These are phyloP conservation scores for Nidularia pulvinata DNA, from an alignment of 768 basidiomycete species.

Conservation along the genomic window DNA sequence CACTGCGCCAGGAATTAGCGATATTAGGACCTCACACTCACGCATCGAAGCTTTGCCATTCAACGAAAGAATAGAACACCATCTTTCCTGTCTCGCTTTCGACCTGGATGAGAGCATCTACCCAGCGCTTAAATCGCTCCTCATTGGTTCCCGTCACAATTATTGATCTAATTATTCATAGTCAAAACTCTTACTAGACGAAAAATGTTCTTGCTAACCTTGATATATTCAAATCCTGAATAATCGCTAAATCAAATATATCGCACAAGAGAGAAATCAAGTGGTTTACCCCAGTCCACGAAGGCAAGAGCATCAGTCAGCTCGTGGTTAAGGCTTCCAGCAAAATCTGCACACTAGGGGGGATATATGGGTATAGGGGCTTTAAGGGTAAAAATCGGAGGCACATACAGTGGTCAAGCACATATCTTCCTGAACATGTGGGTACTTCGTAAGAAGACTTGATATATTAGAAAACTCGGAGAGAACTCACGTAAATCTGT, in stretches of 20 bases:
- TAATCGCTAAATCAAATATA: not conserved
- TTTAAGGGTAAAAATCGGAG: too few species aligned
- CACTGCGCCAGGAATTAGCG: conserved; percentile 20
- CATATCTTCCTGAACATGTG: too few species aligned
- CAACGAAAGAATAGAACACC: conserved; percentile 19
- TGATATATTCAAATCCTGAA: conserved; percentile 19
- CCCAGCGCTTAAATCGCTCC: conserved; percentile 20
- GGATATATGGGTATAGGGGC: too few species aligned
- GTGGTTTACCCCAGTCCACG: conserved; percentile 19
- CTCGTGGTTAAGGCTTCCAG: conserved; percentile 20
- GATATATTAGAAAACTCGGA: not conserved
- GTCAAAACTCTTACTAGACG: too few species aligned
- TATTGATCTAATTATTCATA: conserved; percentile 11
- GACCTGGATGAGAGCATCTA: conserved; percentile 16
- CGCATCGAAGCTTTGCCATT: conserved; percentile 23
- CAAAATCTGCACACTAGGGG: conserved; percentile 17
- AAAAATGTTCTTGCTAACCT: conserved; percentile 7
- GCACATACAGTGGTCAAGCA: too few species aligned
- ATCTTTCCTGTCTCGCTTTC: conserved; percentile 17
- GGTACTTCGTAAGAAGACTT: conserved; percentile 2
- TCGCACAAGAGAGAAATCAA: too few species aligned
- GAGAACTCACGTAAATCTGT: conserved; percentile 13
- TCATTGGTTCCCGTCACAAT: conserved; percentile 15
- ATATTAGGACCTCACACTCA: conserved; percentile 19
- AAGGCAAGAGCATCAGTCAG: conserved; percentile 19